Evolutionary conservation across 2,329 filamentous ascomycete species (phyloP).

Genomic region (Fusarium sarcochroum): DNA sequence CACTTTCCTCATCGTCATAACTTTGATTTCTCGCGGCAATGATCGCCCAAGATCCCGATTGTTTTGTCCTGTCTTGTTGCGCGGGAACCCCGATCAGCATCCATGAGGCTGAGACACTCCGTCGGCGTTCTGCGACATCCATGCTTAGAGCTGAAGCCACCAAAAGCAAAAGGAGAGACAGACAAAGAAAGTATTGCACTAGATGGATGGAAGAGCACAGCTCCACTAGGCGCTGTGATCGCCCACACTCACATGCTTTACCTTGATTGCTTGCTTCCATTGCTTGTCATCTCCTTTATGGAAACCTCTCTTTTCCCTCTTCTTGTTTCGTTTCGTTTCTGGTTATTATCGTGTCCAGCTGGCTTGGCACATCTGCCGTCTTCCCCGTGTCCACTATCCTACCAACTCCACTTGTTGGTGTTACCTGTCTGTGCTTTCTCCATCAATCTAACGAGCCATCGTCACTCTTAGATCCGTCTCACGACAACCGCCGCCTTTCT

Average conservation of each 20-base stretch:
- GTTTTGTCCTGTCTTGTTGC: constrained; percentile 22
- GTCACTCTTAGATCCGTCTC: constrained; percentile 46
- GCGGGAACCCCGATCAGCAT: constrained; percentile 26
- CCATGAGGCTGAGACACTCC: constrained; percentile 32
- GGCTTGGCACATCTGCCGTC: constrained; percentile 35
- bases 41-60: constrained; percentile 5
- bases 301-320: background rate
- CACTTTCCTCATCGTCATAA: background rate
- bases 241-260: constrained; percentile 17
- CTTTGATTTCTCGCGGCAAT: constrained; percentile 2
- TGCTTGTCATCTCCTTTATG: background rate
- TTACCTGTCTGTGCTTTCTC: constrained; percentile 38
- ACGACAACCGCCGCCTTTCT: constrained; percentile 53
- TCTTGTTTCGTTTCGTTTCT: constrained; percentile 16
- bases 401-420: constrained; percentile 32
- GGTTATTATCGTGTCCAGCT: constrained; percentile 16
- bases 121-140: constrained; percentile 36
- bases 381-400: constrained; percentile 39
- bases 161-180: constrained; percentile 29
- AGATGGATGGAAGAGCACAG: constrained; percentile 24
- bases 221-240: constrained; percentile 22
- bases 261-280: background rate
- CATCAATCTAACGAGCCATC: constrained; percentile 43
- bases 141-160: constrained; percentile 29
- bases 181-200: constrained; percentile 19